A percentile compares a stretch with the other conserved stretches of the same genome.
phyloP scores from a whole-genome alignment of 305 asterid species.

The Salvia sclarea region DNA sequence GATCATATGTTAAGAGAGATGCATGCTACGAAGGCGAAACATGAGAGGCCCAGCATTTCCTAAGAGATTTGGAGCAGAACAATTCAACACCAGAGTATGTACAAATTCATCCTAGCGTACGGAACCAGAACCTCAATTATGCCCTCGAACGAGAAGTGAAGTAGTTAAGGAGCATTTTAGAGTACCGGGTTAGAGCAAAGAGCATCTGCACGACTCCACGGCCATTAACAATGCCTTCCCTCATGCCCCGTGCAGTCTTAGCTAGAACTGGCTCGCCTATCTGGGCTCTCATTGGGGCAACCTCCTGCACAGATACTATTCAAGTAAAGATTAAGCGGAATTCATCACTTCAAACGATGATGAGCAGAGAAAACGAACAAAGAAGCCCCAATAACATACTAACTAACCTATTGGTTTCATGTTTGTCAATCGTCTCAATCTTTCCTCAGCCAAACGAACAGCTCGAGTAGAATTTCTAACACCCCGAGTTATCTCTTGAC shows the following conservation, averaged over 20 bases:
- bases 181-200: conserved; percentile 52
- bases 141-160: conserved; percentile 60
- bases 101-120: conserved; percentile 6
- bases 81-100: conserved; percentile 17
- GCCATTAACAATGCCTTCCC: conserved; percentile 72
- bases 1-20: conserved; percentile 14
- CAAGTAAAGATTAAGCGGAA: conserved; percentile 61
- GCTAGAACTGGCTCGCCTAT: conserved; percentile 56
- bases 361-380: not conserved
- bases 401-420: conserved; percentile 65
- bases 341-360: conserved; percentile 33
- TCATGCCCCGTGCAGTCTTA: conserved; percentile 55
- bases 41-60: conserved; percentile 1
- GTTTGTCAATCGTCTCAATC: conserved; percentile 58
- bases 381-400: conserved; percentile 18
- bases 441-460: conserved; percentile 80
- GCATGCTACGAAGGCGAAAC: conserved; percentile 12
- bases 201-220: conserved; percentile 59
- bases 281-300: conserved; percentile 43
- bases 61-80: not conserved
- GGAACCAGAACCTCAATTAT: conserved; percentile 25
- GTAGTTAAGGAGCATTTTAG: conserved; percentile 47
- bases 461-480: conserved; percentile 78
- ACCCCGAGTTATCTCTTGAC: conserved; percentile 83
- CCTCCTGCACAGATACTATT: conserved; percentile 71